These are phyloP conservation scores for Auriscalpium vulgare DNA, from an alignment of 768 basidiomycete genomes.

Conservation along the genomic window DNA sequence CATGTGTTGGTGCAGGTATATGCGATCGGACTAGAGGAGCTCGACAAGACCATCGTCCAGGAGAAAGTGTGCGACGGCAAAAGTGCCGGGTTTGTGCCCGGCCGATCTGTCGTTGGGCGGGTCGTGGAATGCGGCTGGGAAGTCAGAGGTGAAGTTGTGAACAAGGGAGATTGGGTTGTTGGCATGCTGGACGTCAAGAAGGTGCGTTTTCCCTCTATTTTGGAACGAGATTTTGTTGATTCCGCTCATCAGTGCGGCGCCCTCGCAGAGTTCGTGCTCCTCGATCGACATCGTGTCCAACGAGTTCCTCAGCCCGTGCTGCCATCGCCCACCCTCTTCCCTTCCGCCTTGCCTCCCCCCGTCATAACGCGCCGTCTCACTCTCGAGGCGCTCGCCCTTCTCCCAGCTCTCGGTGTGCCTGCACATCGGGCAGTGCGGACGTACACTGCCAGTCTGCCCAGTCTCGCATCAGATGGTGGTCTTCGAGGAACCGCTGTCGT, in stretches of 20 bases:
- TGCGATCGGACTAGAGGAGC: slow-evolving; percentile 75
- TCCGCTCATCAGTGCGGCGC: slow-evolving; percentile 58
- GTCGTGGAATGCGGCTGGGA: slow-evolving; percentile 81
- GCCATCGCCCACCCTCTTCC: slow-evolving; percentile 24
- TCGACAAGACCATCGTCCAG: slow-evolving; percentile 62
- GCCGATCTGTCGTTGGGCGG: slow-evolving; percentile 79
- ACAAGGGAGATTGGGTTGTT: slow-evolving; percentile 81
- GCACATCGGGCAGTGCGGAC: slow-evolving; percentile 78
- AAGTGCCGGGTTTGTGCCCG: slow-evolving; percentile 66
- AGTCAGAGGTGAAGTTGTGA: slow-evolving; percentile 48
- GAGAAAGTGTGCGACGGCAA: slow-evolving; percentile 24
- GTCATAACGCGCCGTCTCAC: slow-evolving; percentile 5
- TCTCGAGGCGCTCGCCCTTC: slow-evolving; percentile 46
- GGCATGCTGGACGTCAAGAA: slow-evolving; percentile 74
- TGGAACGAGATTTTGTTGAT: background rate
- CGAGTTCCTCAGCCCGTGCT: slow-evolving; percentile 49
- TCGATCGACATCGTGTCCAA: slow-evolving; percentile 71
- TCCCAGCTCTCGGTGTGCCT: slow-evolving; percentile 73
- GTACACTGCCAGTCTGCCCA: slow-evolving; percentile 12
- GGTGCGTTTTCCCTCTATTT: slow-evolving; percentile 33
- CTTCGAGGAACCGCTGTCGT: slow-evolving; percentile 43
- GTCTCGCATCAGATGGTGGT: slow-evolving; percentile 14
- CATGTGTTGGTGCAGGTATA: slow-evolving; percentile 83
- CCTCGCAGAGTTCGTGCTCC: slow-evolving; percentile 80
- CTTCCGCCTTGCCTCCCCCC: slow-evolving; percentile 21